Evolutionary conservation across 192 early-diverging fungal species (phyloP).

Genomic region (Dispira simplex): DNA sequence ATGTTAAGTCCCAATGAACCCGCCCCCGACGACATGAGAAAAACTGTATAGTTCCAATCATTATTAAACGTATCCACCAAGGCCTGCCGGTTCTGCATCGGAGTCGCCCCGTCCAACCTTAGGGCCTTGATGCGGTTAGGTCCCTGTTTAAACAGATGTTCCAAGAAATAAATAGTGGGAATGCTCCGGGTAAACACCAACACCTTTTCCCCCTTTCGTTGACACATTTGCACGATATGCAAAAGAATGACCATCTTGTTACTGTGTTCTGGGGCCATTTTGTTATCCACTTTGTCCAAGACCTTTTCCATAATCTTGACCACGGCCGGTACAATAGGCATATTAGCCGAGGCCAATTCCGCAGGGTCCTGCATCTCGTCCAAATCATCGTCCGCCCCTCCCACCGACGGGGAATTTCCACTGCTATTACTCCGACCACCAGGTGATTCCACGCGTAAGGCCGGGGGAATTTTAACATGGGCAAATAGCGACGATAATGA

Average conservation of each 20-base stretch:
- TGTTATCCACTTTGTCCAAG: not conserved
- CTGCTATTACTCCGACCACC: not conserved
- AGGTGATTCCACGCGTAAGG: too few relatives aligned
- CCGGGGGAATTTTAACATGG: too few relatives aligned
- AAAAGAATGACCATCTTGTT: slow-evolving; percentile 37
- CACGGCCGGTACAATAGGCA: not conserved
- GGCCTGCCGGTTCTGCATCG: slow-evolving; percentile 26
- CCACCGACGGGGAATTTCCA: not conserved
- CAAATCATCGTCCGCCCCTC: not conserved
- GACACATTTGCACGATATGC: slow-evolving; percentile 34
- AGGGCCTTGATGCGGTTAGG: slow-evolving; percentile 14
- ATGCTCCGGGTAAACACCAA: slow-evolving; percentile 59
- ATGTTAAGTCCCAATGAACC: slow-evolving; percentile 51
- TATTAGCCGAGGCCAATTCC: not conserved
- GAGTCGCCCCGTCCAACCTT: slow-evolving; percentile 38
- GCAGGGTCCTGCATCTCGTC: not conserved
- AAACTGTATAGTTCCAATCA: slow-evolving; percentile 18
- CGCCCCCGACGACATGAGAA: slow-evolving; percentile 42
- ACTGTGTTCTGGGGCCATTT: slow-evolving; percentile 14
- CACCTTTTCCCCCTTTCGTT: slow-evolving; percentile 39
- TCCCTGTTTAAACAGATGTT: slow-evolving; percentile 11
- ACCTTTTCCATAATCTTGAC: not conserved
- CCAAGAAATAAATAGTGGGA: slow-evolving; percentile 34
- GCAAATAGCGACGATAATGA: too few relatives aligned
- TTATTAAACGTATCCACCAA: slow-evolving; percentile 52